Conservation (phyloP, 2,329 filamentous ascomycete genomes). For the Botryotinia calthae region DNA sequence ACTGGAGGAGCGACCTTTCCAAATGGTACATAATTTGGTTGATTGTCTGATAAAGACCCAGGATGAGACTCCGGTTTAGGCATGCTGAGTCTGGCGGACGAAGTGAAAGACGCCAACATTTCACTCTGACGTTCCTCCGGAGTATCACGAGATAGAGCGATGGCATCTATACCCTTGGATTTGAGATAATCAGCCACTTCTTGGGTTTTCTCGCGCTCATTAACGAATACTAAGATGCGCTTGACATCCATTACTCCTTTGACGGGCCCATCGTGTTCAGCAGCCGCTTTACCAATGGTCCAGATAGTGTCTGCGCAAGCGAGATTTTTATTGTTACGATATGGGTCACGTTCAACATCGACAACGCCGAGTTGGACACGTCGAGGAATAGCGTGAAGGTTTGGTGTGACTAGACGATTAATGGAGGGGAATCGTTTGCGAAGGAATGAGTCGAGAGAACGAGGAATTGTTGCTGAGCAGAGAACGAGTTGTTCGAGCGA, state of each 20-base stretch:
- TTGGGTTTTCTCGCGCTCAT: slow-evolving; percentile 86
- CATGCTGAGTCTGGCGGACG: neutral
- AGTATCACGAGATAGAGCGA: slow-evolving; percentile 82
- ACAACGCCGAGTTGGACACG: slow-evolving; percentile 92
- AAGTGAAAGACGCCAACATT: slow-evolving; percentile 71
- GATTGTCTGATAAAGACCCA: slow-evolving; percentile 43
- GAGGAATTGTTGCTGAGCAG: slow-evolving; percentile 94
- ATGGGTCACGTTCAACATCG: slow-evolving; percentile 88
- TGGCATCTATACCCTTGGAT: slow-evolving; percentile 83
- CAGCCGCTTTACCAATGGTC: slow-evolving; percentile 78
- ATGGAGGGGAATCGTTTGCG: slow-evolving; percentile 78
- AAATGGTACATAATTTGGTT: slow-evolving; percentile 38
- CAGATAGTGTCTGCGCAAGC: slow-evolving; percentile 95
- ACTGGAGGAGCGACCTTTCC: slow-evolving; percentile 32
- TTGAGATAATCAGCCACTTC: slow-evolving; percentile 76
- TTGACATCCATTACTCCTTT: slow-evolving; percentile 65
- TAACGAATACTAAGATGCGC: slow-evolving; percentile 92
- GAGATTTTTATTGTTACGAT: slow-evolving; percentile 86
- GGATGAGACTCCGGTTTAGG: slow-evolving; percentile 32
- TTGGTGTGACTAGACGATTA: slow-evolving; percentile 84
- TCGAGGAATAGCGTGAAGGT: slow-evolving; percentile 91
- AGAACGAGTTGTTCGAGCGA: slow-evolving; percentile 84
- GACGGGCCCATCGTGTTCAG: slow-evolving; percentile 54
- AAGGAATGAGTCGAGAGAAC: slow-evolving; percentile 83
- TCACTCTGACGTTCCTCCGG: slow-evolving; percentile 73